Base-by-base conservation (phyloP, 225 moss, liverwort and hornwort species). In the Marchantia polymorpha region DNA sequence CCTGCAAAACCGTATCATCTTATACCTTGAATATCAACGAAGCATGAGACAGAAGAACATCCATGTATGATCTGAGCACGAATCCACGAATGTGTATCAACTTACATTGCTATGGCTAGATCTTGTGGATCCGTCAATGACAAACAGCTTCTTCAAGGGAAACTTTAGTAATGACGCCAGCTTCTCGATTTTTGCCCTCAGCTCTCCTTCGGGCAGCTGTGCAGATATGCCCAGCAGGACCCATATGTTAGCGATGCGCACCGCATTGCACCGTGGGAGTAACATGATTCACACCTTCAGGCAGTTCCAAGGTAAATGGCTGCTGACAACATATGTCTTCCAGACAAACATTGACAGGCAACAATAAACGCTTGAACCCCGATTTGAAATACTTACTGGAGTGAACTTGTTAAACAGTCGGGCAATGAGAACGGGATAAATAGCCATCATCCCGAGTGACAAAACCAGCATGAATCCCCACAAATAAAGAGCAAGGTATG, bases 381-480 rank as follows among this genome's bases (percentile, higher is more conserved):
- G 74, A 75, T 17, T 56, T 12, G 19, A 16, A 58, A 14, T 10
- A 86, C 89, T 86, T 74, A 91, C 91, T 13, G 95, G 90, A 66
- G 95, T 93, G 39, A 99, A 95, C 86, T 93, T 99, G 89, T 99
- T 99, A 80, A 99, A 99, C 8, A 99, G 84, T 7, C 95, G 99
- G 13, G 99, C 99, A 66, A 99, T 99, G 54, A 99, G 84, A 56
- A 99, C 61, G 11, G 99, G 99, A 61, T 95, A 99, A 5, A 99
- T 82, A 15, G 95, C 93, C 99, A 99, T 99, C 89, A 99, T 78
- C 70, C 89, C 90, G 13, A 99, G 87, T 11, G 99, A 92, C 52
- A 99, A 83, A 61, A 93, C 80, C 67, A 99, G 58, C 99, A 95
- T 99, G 81, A 99, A 99, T 65, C 91, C 95, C 99, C 99, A 99